Percentiles rank a stretch among this genome's conserved stretches.
phyloP scores from a whole-genome alignment of 2,329 filamentous ascomycete species.

The Fusarium nurragi region DNA sequence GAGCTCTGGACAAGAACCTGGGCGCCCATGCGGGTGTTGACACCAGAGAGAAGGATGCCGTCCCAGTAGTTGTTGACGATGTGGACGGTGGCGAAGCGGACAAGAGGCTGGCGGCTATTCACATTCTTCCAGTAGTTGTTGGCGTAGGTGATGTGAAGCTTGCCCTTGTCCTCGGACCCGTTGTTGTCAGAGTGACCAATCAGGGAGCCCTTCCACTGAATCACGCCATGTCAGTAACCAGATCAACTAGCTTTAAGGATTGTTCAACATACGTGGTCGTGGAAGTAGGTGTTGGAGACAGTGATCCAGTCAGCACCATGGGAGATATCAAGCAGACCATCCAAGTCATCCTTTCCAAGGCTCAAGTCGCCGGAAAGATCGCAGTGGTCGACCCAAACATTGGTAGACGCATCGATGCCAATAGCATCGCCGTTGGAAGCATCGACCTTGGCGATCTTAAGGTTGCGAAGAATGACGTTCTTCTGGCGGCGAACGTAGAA shows the following conservation, averaged over 20 bases:
- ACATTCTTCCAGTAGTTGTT: conserved; percentile 73
- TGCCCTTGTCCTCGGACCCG: conserved; percentile 64
- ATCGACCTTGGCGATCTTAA: conserved; percentile 65
- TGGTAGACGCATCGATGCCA: conserved; percentile 64
- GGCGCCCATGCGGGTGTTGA: conserved; percentile 66
- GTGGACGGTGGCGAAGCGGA: conserved; percentile 75
- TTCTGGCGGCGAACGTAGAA: conserved; percentile 60
- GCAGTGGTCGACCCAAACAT: conserved; percentile 74
- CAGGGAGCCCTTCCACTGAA: conserved; percentile 65
- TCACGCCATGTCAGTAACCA: neutral
- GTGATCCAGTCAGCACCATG: conserved; percentile 71
- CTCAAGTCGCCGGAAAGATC: conserved; percentile 69
- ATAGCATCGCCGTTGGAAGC: conserved; percentile 68
- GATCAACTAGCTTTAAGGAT: neutral
- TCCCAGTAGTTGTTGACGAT: conserved; percentile 64
- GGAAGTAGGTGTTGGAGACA: conserved; percentile 48
- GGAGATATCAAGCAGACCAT: conserved; percentile 71
- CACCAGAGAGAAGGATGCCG: conserved; percentile 53
- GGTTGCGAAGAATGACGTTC: conserved; percentile 71
- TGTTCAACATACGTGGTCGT: conserved; percentile 44
- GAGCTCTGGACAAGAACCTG: conserved; percentile 67
- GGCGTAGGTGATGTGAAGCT: conserved; percentile 70
- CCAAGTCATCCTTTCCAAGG: conserved; percentile 74
- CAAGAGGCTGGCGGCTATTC: conserved; percentile 68
- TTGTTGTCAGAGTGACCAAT: conserved; percentile 69